Conservation (phyloP, 2,329 filamentous ascomycete genomes). For the Calcarisporium arbuscula region DNA sequence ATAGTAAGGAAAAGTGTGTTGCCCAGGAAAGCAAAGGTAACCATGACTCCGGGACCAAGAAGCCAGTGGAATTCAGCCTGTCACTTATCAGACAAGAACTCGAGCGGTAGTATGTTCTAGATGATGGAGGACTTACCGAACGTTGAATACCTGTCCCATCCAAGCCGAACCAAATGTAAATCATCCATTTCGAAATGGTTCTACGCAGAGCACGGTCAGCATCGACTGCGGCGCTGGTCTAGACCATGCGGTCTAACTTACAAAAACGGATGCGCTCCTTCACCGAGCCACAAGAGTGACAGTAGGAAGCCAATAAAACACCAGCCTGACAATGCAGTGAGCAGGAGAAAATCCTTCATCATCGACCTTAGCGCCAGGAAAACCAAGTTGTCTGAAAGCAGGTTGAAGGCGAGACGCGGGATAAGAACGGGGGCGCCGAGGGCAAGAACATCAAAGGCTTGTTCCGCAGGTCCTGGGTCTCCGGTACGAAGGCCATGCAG, state of each 20-base stretch:
- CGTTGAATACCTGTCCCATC: constrained; percentile 61
- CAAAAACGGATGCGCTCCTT: constrained; percentile 54
- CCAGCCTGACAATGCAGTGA: constrained; percentile 71
- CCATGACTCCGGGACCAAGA: constrained; percentile 74
- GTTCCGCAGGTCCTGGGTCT: constrained; percentile 46
- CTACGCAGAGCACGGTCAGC: constrained; percentile 19
- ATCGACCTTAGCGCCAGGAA: constrained; percentile 76
- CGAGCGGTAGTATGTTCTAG: background rate
- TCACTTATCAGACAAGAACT: background rate
- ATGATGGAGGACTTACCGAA: constrained; percentile 33
- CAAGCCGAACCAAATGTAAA: constrained; percentile 88
- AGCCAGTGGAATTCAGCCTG: constrained; percentile 68
- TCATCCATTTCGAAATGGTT: constrained; percentile 83
- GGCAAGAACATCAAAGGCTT: constrained; percentile 72
- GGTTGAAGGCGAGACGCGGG: constrained; percentile 73
- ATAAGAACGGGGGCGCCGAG: constrained; percentile 73
- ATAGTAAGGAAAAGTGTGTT: constrained; percentile 88
- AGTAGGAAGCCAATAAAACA: constrained; percentile 79
- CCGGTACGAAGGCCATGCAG: constrained; percentile 54
- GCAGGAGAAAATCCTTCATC: constrained; percentile 78
- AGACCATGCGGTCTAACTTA: constrained; percentile 28
- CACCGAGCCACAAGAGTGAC: constrained; percentile 71
- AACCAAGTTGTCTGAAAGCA: constrained; percentile 77
- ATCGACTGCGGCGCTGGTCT: too few species aligned
- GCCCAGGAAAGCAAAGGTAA: constrained; percentile 77